phyloP scores from a whole-genome alignment of 345 rosid species.

The Murraya koenigii region DNA sequence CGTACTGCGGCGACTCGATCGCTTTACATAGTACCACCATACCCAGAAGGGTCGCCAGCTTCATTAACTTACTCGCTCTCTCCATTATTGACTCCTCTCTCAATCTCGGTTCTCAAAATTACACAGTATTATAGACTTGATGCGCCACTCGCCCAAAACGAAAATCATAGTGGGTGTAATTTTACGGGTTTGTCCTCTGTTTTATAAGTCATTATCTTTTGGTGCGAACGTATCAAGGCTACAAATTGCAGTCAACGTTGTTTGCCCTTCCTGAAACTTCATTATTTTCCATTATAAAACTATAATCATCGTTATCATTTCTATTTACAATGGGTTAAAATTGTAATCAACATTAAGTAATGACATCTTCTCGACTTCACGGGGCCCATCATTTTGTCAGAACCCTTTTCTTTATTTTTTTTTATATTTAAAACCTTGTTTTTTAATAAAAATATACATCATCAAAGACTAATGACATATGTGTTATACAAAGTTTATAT shows the following conservation, averaged over 20 bases:
- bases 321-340: background rate
- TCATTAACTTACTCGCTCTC: constrained; percentile 18
- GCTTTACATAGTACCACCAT: constrained; percentile 17
- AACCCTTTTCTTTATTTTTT: no score
- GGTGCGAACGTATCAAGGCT: background rate
- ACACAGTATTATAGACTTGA: no score
- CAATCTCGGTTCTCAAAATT: no score
- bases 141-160: no score
- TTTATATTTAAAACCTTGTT: no score
- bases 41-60: constrained; percentile 11
- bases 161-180: no score
- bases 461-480: no score
- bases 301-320: background rate
- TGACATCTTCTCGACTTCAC: background rate
- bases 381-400: no score
- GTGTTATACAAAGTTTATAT: no score
- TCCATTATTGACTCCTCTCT: constrained; percentile 24
- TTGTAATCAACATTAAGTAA: background rate
- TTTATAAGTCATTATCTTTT: background rate
- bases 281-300: background rate
- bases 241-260: background rate
- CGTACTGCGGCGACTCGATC: constrained; percentile 51
- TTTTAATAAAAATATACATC: no score
- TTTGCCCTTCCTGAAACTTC: background rate
- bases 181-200: background rate